Evolutionary conservation across 2,329 filamentous ascomycete species (phyloP), one percentile per base, ranked within the genome.

Genomic region (Escovopsis sp.): DNA sequence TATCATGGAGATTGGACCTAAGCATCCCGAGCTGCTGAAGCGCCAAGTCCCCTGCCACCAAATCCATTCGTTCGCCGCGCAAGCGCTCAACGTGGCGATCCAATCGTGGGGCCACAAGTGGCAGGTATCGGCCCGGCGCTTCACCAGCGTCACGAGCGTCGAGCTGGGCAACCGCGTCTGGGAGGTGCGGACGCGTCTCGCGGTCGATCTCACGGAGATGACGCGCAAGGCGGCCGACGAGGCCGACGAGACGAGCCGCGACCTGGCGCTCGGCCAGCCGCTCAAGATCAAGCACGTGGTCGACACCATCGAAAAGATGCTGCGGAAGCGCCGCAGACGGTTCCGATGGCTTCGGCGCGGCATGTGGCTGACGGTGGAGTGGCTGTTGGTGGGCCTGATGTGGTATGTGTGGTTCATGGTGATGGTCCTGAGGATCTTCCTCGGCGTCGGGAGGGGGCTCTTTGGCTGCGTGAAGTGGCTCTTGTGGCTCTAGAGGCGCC

Each of bases 371-470:
- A 58, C 79, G 15, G 72, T 94, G 13, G 88, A 96, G 62, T 94
- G 86, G 85, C 62, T 75, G 34, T 68, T 96, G 14, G 75, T 96
- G 27, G 82, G 81, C 4, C 72, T 92, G 46, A 84, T 96, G 76
- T 94, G 90, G 86, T 85, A 80, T 57, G 77, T 92, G 13, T 96
- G 88, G 86, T 73, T 92, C 39, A 64, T 93, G 25, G 87, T 94
- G 17, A 81, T 86, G 53, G 64, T 88, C 17, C 63, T 80, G 35
- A 72, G 83, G 40, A 55, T 82, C 12, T 58, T 81, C 26, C 61
- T 76, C 40, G 75, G 76, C 10, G 46, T 79, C 2, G 68, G 78
- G 31, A 69, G 69, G 31, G 76, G 75, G 3, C 49, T 72, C 0
- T 61, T 74, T 34, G 59, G 63, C 10, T 67, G 70, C 9, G 63